Base-by-base conservation (phyloP, 2,329 filamentous ascomycete genomes). In the Lecanicillium sp. region DNA sequence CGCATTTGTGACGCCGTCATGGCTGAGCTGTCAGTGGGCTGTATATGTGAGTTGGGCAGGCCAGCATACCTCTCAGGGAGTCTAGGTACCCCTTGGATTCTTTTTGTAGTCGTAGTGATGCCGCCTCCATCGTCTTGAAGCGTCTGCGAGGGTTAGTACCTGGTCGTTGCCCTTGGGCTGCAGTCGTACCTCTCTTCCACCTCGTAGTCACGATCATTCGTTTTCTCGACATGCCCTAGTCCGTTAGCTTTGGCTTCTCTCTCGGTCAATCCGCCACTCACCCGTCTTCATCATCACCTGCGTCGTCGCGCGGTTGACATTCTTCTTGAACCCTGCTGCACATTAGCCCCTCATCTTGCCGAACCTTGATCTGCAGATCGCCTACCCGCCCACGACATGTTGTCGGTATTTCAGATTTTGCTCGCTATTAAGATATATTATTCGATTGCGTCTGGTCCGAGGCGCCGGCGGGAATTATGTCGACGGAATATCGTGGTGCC, bases 221-320 rank as follows among this genome's bases (percentile, higher is more conserved):
- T 98, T 73, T 93, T 91, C 71, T 98, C 93, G 60, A 98, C 94
- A 74, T 97, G 93, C 52, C 93, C 88, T 82, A 3, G 14, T 21
- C 21, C 24, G 32, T 61, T 24, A 62, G 55, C 41, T n/a, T n/a
- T n/a, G n/a, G n/a, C n/a, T n/a, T n/a, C n/a, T n/a, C n/a, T n/a
- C n/a, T n/a, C n/a, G n/a, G n/a, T n/a, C n/a, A n/a, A n/a, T n/a
- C n/a, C n/a, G 21, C 12, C 29, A 61, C 75, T 55, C 67, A 87
- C 84, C 88, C 50, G 90, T 95, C 79, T 98, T 98, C 91, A 98
- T 97, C 89, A 98, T 96, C 54, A 97, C 91, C 83, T 96, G 90
- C 72, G 94, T 98, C 70, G 91, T 96, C 61, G 91, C 91, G 74
- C 93, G 89, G 76, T 93, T 91, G 75, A 97, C 90, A 83, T 94